phyloP scores from a whole-genome alignment of 108 stramenopile species.

The Fistulifera pelliculosa region DNA sequence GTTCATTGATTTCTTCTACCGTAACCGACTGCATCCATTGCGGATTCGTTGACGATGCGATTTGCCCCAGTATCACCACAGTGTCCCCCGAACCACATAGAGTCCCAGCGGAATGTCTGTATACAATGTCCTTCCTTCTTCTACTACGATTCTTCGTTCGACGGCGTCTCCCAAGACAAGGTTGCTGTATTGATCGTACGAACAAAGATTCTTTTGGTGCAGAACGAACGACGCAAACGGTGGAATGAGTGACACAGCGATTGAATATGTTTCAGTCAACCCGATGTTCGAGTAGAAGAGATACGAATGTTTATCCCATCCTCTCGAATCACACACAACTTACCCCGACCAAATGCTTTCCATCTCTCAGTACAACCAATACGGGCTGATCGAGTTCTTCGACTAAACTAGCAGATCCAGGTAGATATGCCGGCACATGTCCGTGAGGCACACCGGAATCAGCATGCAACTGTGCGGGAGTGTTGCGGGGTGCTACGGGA shows the following conservation, averaged over 20 bases:
- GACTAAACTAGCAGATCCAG: slow-evolving; percentile 86
- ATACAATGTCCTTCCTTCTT: slow-evolving; percentile 35
- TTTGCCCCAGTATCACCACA: slow-evolving; percentile 84
- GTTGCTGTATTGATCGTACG: slow-evolving; percentile 94
- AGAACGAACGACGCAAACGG: not conserved
- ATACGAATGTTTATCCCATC: not conserved
- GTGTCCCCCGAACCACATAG: slow-evolving; percentile 88
- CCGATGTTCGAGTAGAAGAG: not conserved
- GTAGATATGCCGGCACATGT: slow-evolving; percentile 81
- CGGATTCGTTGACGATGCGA: slow-evolving; percentile 25
- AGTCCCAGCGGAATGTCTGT: slow-evolving; percentile 81
- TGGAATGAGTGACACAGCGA: not conserved
- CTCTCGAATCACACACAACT: slow-evolving; percentile 8
- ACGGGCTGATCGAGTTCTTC: slow-evolving; percentile 88
- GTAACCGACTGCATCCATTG: not conserved
- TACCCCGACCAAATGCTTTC: slow-evolving; percentile 87
- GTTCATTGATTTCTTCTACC: not conserved
- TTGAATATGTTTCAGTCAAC: not conserved
- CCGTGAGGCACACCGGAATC: slow-evolving; percentile 59
- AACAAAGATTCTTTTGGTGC: slow-evolving; percentile 10
- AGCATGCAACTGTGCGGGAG: not conserved
- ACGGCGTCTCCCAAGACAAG: slow-evolving; percentile 87
- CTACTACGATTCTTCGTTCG: slow-evolving; percentile 65
- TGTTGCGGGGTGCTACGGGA: too few relatives aligned
- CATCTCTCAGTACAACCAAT: slow-evolving; percentile 87